Conservation (phyloP, 1,284 basidiomycete species). For the Agroathelia rolfsii region DNA sequence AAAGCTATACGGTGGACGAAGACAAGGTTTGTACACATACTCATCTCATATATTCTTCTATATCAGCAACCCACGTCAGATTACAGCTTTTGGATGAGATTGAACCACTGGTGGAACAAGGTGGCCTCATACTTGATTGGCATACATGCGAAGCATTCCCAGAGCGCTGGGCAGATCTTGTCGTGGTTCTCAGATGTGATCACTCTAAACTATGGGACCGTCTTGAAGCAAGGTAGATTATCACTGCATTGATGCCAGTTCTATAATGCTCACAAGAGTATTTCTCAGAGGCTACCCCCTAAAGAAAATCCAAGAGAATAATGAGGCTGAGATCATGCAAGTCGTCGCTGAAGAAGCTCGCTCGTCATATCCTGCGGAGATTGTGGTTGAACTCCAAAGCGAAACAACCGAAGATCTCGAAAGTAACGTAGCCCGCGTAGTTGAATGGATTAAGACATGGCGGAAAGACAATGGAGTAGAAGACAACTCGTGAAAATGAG, state of each 20-base stretch:
- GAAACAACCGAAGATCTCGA: slow-evolving; percentile 79
- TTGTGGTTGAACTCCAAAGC: slow-evolving; percentile 81
- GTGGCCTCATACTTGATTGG: slow-evolving; percentile 93
- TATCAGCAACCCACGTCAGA: slow-evolving; percentile 4
- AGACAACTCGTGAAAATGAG: slow-evolving; percentile 3
- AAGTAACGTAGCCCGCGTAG: slow-evolving; percentile 76
- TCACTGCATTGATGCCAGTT: slow-evolving; percentile 3
- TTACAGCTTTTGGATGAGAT: slow-evolving; percentile 78
- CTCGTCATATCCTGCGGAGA: slow-evolving; percentile 75
- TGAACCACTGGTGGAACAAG: slow-evolving; percentile 56
- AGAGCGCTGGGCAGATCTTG: slow-evolving; percentile 95
- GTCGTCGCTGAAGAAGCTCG: slow-evolving; percentile 85
- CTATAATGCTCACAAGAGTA: background rate
- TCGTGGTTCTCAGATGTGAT: slow-evolving; percentile 86
- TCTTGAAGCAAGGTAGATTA: slow-evolving; percentile 78
- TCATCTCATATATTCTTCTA: slow-evolving; percentile 6
- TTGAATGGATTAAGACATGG: slow-evolving; percentile 83
- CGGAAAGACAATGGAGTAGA: slow-evolving; percentile 33
- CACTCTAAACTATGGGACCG: slow-evolving; percentile 88
- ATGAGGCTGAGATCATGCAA: slow-evolving; percentile 97
- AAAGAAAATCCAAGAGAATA: slow-evolving; percentile 97
- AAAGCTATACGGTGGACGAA: slow-evolving; percentile 90
- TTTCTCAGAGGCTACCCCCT: slow-evolving; percentile 68
- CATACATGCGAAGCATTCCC: slow-evolving; percentile 94
- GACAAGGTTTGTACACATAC: slow-evolving; percentile 57